These are phyloP conservation scores for Reutealis trisperma DNA, from an alignment of 345 rosid species.

Conservation along the genomic window DNA sequence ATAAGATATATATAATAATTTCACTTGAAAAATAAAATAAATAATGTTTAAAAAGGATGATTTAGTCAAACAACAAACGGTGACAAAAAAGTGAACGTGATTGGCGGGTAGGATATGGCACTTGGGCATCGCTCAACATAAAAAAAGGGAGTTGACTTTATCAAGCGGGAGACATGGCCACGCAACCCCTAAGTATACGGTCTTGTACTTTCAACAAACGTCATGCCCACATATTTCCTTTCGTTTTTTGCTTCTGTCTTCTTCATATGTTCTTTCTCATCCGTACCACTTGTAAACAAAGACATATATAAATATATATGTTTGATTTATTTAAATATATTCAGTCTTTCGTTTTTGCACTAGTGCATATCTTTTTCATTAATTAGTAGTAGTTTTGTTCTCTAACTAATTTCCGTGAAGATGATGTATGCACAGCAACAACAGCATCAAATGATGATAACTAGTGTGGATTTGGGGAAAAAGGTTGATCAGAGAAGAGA, in stretches of 20 bases:
- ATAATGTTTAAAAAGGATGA: not conserved
- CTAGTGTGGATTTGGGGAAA: constrained; percentile 16
- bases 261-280: constrained; percentile 13
- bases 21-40: too few relatives aligned
- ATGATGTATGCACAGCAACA: constrained; percentile 46
- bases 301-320: too few relatives aligned
- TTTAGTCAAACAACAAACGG: not conserved
- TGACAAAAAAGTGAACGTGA: not conserved
- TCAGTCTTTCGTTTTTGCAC: not conserved
- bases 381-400: not conserved
- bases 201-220: constrained; percentile 23
- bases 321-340: not conserved
- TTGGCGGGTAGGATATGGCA: constrained; percentile 3
- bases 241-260: not conserved
- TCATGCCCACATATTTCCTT: not conserved
- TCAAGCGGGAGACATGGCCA: constrained; percentile 15
- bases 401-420: not conserved
- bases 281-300: too few relatives aligned
- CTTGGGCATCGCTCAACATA: not conserved
- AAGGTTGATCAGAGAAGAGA: not conserved
- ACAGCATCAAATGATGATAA: constrained; percentile 13
- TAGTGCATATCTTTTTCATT: not conserved
- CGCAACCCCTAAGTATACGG: constrained; percentile 32
- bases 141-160: constrained; percentile 21
- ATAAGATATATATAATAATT: too few relatives aligned